phyloP scores from a whole-genome alignment of 2,329 filamentous ascomycete genomes.

The Verticillium nonalfalfae region DNA sequence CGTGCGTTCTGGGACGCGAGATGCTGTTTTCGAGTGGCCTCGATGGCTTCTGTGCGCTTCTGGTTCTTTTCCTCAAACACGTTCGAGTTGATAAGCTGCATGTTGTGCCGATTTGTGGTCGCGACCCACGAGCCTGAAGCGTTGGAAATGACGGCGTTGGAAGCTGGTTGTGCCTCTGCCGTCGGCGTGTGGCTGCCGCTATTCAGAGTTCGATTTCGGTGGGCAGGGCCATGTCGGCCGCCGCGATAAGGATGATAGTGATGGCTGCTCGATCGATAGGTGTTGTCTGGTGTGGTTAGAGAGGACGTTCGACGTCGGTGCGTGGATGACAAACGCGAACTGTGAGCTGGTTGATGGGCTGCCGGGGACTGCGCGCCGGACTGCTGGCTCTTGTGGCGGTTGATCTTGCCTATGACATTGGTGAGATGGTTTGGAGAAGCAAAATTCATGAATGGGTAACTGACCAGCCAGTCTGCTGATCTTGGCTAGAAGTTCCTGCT shows the following conservation, averaged over 20 bases:
- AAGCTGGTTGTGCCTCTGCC: conserved; percentile 16
- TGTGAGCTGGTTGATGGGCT: conserved; percentile 18
- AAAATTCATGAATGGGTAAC: conserved; percentile 10
- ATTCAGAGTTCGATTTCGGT: conserved; percentile 49
- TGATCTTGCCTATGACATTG: conserved; percentile 61
- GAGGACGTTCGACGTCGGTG: neutral
- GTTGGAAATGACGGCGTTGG: conserved; percentile 25
- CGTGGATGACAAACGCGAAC: conserved; percentile 25
- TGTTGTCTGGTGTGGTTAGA: conserved; percentile 19
- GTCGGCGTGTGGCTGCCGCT: conserved; percentile 16
- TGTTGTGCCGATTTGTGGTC: conserved; percentile 66
- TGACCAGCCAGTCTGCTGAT: conserved; percentile 46
- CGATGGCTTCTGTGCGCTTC: conserved; percentile 63
- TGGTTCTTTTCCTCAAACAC: conserved; percentile 71
- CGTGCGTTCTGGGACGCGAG: conserved; percentile 44
- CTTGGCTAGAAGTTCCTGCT: conserved; percentile 45
- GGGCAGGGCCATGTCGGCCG: conserved; percentile 20
- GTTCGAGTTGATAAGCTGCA: conserved; percentile 72
- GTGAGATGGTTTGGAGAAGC: conserved; percentile 12
- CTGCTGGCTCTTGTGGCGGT: conserved; percentile 66
- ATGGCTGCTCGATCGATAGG: conserved; percentile 19
- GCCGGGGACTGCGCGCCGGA: conserved; percentile 27
- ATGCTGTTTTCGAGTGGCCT: conserved; percentile 58
- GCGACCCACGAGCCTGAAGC: conserved; percentile 55
- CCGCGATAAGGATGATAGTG: conserved; percentile 7